Evolutionary conservation across 2,329 filamentous ascomycete genomes (phyloP), one percentile per base, ranked within the genome.

Genomic region (Eutypella sp.): DNA sequence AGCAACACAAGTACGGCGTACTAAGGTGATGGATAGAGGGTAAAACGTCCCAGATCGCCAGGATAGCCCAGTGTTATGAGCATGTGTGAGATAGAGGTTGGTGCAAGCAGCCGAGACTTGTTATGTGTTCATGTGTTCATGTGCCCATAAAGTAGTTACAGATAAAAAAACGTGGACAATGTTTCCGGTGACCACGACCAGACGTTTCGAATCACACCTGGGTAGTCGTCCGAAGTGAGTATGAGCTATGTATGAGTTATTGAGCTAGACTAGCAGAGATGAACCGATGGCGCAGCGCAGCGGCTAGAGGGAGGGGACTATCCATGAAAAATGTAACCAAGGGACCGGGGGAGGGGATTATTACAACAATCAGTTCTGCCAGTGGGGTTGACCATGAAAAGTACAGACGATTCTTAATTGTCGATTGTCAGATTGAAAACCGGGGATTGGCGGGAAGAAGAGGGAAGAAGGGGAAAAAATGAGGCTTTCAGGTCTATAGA

Each of bases 401-500:
- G n/a, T n/a, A n/a, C n/a, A n/a, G n/a, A n/a, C n/a, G n/a, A n/a
- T n/a, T n/a, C n/a, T n/a, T n/a, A n/a, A n/a, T n/a, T n/a, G n/a
- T n/a, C n/a, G n/a, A n/a, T n/a, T n/a, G n/a, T n/a, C n/a, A n/a
- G n/a, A n/a, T n/a, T n/a, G n/a, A n/a, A n/a, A n/a, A n/a, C n/a
- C n/a, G n/a, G 45, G 44, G 34, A 34, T 47, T 40, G 49, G 44
- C 37, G 34, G 41, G 34, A 33, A 22, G 46, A 37, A 40, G 34
- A 41, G 34, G 25, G 6, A 25, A 42, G 41, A 15, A 10, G 41
- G 42, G n/a, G 36, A 39, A 41, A 37, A 37, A 44, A 52, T 58
- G 58, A 58, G 58, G 51, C 47, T 53, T 52, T 52, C 44, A 27
- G 34, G 47, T 44, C 48, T 46, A 53, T 52, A 41, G 46, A 37